Evolutionary conservation across 1,139 yeast species (phyloP), one percentile per base, ranked within the genome.

Genomic region (Sugiyamaella japonica): DNA sequence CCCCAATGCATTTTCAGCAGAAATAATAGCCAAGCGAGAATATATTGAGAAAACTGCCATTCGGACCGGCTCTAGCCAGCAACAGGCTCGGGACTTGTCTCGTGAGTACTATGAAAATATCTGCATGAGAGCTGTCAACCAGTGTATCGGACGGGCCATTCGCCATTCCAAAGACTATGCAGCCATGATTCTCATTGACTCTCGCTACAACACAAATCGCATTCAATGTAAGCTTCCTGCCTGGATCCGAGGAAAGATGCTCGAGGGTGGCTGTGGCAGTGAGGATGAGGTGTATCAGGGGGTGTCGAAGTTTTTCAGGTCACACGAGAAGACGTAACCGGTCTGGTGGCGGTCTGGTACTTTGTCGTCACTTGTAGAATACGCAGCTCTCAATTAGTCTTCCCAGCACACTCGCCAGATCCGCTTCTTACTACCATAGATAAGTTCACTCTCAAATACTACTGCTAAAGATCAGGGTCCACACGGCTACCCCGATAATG

Each of bases 101-200:
- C 71, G 73, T n/a, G 80, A 77, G 44, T 89, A 82, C 64, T 86
- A 88, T 64, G 97, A 90, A 63, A 89, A 89, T 66, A 75, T 89
- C 8, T 90, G 97, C 67, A 87, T 93, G 95, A 80, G 93, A 56
- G 87, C 97, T 0, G 89, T 91, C 1, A 91, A 91, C 67, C 99
- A 91, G 70, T 84, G 96, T 70, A 85, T 93, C 16, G 99, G 98
- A 0, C 78, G 99, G 63, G 89, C 97, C 17, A 91, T 91, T 39
- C 76, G 99, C 56, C 97, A 91, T 69, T 79, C 79, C 28, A 77
- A 80, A 46, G 99, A 93, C 69, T 90, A 87, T 65, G 85, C 98
- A 0, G 77, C 82, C 13, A 86, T 93, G 10, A 82, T 81, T 62
- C 73, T 91, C 41, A 66, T 91, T 9, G 99, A 93, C 67, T 70